phyloP scores from a whole-genome alignment of 2,329 filamentous ascomycete species.

The Mycosphaerella sp. region DNA sequence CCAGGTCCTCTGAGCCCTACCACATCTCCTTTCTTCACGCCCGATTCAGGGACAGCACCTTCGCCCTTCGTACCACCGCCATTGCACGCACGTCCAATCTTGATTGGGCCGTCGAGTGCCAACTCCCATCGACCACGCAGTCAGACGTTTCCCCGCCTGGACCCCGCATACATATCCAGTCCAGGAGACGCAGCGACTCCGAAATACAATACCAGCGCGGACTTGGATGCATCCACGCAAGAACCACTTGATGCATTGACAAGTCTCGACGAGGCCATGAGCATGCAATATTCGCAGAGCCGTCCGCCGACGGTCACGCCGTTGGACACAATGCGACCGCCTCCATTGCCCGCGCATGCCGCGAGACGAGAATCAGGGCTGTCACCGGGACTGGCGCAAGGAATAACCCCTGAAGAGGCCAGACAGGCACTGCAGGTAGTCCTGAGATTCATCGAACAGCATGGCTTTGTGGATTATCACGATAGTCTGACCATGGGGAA shows the following conservation, averaged over 20 bases:
- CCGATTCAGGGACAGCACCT: slow-evolving; percentile 60
- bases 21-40: slow-evolving; percentile 70
- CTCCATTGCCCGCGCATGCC: slow-evolving; percentile 38
- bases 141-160: slow-evolving; percentile 76
- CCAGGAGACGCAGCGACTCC: slow-evolving; percentile 51
- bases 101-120: slow-evolving; percentile 43
- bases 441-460: slow-evolving; percentile 71
- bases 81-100: slow-evolving; percentile 26
- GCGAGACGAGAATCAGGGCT: slow-evolving; percentile 15
- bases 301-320: slow-evolving; percentile 27
- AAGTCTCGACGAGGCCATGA: slow-evolving; percentile 40
- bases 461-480: slow-evolving; percentile 64
- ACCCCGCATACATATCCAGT: slow-evolving; percentile 48
- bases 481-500: slow-evolving; percentile 74
- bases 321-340: slow-evolving; percentile 40
- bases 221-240: slow-evolving; percentile 34
- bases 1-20: slow-evolving; percentile 64
- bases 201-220: slow-evolving; percentile 44
- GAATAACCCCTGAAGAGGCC: slow-evolving; percentile 79
- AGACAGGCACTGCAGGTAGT: slow-evolving; percentile 74
- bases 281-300: slow-evolving; percentile 19
- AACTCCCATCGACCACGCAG: slow-evolving; percentile 72
- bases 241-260: slow-evolving; percentile 33
- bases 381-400: slow-evolving; percentile 35
- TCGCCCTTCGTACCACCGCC: slow-evolving; percentile 57